These are phyloP conservation scores for Plasmopara muralis DNA, from an alignment of 352 stramenopile species.

Conservation along the genomic window DNA sequence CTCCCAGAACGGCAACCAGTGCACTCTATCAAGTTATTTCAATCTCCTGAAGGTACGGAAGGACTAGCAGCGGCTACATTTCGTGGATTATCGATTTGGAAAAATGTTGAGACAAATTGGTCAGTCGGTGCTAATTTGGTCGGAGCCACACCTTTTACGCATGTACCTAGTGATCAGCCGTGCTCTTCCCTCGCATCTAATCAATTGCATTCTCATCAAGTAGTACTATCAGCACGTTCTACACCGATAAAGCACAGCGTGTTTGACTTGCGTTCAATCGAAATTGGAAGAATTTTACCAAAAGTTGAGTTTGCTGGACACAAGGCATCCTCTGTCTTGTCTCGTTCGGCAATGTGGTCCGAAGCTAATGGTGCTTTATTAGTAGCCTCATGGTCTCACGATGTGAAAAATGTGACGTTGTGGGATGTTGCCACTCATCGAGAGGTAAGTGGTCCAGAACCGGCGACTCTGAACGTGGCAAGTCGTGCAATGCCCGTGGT, in stretches of 20 bases:
- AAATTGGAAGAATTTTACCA: slow-evolving; percentile 8
- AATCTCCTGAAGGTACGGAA: slow-evolving; percentile 20
- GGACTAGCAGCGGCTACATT: slow-evolving; percentile 40
- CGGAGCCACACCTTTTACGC: slow-evolving; percentile 12
- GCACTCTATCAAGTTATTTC: slow-evolving; percentile 41
- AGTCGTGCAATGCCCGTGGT: slow-evolving; percentile 17
- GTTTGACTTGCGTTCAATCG: slow-evolving; percentile 26
- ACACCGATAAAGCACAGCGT: slow-evolving; percentile 35
- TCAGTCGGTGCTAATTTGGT: slow-evolving; percentile 2
- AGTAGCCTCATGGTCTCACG: slow-evolving; percentile 27
- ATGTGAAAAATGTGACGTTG: slow-evolving; percentile 19
- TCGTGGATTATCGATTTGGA: slow-evolving; percentile 36
- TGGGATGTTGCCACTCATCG: slow-evolving; percentile 21
- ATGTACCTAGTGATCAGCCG: slow-evolving; percentile 16
- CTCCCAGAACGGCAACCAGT: slow-evolving; percentile 44
- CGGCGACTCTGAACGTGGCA: slow-evolving; percentile 4
- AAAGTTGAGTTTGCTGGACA: slow-evolving; percentile 29
- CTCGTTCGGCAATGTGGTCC: slow-evolving; percentile 42
- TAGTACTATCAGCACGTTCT: slow-evolving; percentile 40
- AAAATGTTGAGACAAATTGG: slow-evolving; percentile 13
- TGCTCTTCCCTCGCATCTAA: slow-evolving; percentile 33
- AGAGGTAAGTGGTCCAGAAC: slow-evolving; percentile 10
- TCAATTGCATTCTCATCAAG: slow-evolving; percentile 23
- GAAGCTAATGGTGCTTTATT: slow-evolving; percentile 22
- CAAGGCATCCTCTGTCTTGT: slow-evolving; percentile 34